Percentiles rank a stretch among this genome's conserved stretches.
Conservation (phyloP, 2,329 filamentous ascomycete species). For the Epichloe aotearoae region DNA sequence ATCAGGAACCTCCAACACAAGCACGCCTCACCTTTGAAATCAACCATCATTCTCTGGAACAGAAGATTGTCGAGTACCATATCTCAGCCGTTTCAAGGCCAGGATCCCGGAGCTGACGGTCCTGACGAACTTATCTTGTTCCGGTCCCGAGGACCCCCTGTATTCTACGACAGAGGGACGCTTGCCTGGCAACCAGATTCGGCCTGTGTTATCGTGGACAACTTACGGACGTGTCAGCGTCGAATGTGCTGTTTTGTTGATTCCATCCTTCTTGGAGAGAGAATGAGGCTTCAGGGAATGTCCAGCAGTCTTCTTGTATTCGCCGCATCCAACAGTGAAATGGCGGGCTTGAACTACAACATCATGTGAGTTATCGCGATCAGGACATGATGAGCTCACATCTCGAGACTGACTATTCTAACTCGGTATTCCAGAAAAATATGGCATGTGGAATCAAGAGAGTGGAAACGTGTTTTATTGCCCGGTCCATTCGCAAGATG, state of each 20-base stretch:
- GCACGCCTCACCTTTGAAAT: slow-evolving; percentile 5
- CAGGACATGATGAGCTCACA: not conserved
- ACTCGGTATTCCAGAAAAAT: slow-evolving; percentile 8
- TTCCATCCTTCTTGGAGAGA: slow-evolving; percentile 8
- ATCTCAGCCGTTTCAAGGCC: not conserved
- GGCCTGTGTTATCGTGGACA: slow-evolving; percentile 13
- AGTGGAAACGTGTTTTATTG: slow-evolving; percentile 10
- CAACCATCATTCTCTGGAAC: slow-evolving; percentile 9
- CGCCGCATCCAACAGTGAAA: not conserved
- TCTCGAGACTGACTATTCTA: not conserved
- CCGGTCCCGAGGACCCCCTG: slow-evolving; percentile 3
- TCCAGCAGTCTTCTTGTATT: slow-evolving; percentile 5
- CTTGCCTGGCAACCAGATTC: slow-evolving; percentile 15
- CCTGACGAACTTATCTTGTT: not conserved
- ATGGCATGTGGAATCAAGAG: slow-evolving; percentile 8
- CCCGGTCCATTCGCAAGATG: slow-evolving; percentile 9
- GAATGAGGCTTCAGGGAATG: slow-evolving; percentile 9
- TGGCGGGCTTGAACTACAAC: not conserved
- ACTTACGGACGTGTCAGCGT: slow-evolving; percentile 11
- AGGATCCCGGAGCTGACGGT: not conserved
- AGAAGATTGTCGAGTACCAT: not conserved
- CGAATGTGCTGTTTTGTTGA: slow-evolving; percentile 9
- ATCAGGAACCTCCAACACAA: slow-evolving; percentile 7
- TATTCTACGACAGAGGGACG: slow-evolving; percentile 13
- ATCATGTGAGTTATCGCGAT: slow-evolving; percentile 4